Evolutionary conservation across 2,329 filamentous ascomycete genomes (phyloP).

Genomic region (Aspergillus sergii): DNA sequence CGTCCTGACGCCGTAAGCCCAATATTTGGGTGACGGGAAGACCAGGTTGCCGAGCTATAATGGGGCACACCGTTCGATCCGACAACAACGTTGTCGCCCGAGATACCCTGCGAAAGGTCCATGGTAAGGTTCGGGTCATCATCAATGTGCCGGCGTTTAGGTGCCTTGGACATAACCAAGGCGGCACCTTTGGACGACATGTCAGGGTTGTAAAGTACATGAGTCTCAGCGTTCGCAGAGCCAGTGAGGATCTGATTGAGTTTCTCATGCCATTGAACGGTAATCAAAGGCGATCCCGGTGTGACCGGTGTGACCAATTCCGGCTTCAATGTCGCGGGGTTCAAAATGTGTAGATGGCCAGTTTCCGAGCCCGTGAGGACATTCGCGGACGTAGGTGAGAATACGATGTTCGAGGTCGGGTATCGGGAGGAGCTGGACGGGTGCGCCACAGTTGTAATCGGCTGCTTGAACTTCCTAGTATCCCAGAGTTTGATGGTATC

Average conservation of each 20-base stretch:
- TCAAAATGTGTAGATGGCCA: conserved; percentile 88
- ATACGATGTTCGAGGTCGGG: conserved; percentile 82
- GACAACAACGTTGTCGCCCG: conserved; percentile 77
- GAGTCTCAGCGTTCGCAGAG: conserved; percentile 86
- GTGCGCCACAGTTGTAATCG: conserved; percentile 78
- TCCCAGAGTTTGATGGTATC: conserved; percentile 96
- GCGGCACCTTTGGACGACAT: conserved; percentile 80
- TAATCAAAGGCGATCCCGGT: conserved; percentile 77
- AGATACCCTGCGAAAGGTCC: conserved; percentile 78
- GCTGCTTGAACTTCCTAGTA: conserved; percentile 89
- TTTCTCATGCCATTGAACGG: conserved; percentile 88
- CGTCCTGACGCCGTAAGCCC: conserved; percentile 78
- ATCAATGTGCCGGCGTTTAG: conserved; percentile 93
- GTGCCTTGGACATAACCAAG: conserved; percentile 86
- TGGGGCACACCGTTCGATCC: conserved; percentile 73
- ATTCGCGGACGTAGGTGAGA: conserved; percentile 79
- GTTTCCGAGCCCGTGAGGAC: conserved; percentile 87
- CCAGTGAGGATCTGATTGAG: conserved; percentile 96
- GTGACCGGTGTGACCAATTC: conserved; percentile 90
- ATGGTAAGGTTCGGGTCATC: conserved; percentile 87
- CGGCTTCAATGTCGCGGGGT: conserved; percentile 83
- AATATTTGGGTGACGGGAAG: conserved; percentile 66
- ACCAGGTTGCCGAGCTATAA: conserved; percentile 65
- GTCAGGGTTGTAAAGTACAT: conserved; percentile 87
- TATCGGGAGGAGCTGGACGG: conserved; percentile 81